A percentile compares a stretch with the other conserved stretches of the same genome.
These are phyloP conservation scores for Physcomitrellopsis africana DNA, from an alignment of 225 moss, liverwort and hornwort genomes.

Conservation along the genomic window DNA sequence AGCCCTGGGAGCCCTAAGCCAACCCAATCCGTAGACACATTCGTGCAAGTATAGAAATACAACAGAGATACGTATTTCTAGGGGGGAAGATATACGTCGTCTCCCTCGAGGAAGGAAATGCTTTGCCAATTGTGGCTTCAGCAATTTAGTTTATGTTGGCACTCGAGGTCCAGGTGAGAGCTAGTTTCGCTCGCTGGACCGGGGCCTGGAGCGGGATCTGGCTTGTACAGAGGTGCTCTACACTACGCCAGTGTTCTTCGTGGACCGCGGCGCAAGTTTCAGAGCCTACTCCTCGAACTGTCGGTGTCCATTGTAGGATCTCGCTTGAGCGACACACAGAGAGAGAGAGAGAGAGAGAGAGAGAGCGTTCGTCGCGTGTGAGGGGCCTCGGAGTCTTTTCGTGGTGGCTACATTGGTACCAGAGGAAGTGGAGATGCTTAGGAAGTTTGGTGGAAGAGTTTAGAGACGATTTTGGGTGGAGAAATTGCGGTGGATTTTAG, in stretches of 20 bases:
- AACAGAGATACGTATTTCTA: background rate
- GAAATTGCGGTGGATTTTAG: background rate
- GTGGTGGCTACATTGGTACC: conserved; percentile 31
- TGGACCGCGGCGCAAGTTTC: background rate
- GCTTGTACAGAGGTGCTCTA: background rate
- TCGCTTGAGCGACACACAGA: background rate
- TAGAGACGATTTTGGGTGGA: background rate
- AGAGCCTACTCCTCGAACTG: background rate
- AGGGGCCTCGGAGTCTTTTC: background rate
- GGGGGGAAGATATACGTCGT: background rate
- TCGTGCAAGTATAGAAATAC: rapidly evolving
- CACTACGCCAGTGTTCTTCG: background rate
- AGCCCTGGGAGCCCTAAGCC: conserved; percentile 20
- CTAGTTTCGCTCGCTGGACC: background rate
- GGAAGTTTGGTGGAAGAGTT: background rate
- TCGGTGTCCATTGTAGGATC: background rate
- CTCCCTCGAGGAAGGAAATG: background rate
- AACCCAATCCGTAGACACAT: conserved; percentile 18
- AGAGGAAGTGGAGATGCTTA: background rate
- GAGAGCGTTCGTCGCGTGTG: background rate
- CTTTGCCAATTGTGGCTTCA: background rate
- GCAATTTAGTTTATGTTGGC: conserved; percentile 13
- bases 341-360: background rate
- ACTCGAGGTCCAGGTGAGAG: background rate
- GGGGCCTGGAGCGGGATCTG: background rate